Percentiles rank a stretch among this genome's conserved stretches.
Conservation (phyloP, 2,329 filamentous ascomycete genomes). For the Karstenula rhodostoma region DNA sequence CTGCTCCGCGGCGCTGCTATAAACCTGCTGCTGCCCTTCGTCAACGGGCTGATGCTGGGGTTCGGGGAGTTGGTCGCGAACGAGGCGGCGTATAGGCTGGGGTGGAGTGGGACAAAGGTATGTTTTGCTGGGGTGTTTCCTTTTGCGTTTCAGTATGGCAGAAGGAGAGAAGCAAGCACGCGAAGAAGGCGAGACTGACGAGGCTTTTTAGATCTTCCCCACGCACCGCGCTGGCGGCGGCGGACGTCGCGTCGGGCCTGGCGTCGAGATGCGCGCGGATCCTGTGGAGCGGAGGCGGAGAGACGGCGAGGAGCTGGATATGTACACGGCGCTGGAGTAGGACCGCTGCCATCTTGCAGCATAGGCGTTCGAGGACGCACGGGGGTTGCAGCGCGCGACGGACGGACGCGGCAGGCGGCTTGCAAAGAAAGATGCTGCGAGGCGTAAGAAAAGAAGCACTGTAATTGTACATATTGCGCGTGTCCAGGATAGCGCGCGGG, state of each 20-base stretch:
- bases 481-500: not conserved
- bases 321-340: conserved; percentile 74
- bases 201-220: conserved; percentile 62
- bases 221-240: conserved; percentile 57
- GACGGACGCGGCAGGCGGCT: too few species aligned
- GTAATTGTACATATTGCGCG: conserved; percentile 18
- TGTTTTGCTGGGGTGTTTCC: conserved; percentile 34
- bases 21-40: conserved; percentile 92
- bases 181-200: not conserved
- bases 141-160: not conserved
- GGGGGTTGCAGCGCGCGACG: too few species aligned
- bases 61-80: conserved; percentile 98
- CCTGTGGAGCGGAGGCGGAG: conserved; percentile 64
- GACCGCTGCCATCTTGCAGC: not conserved
- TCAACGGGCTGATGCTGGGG: conserved; percentile 98
- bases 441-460: not conserved
- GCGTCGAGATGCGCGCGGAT: conserved; percentile 79
- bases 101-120: conserved; percentile 95
- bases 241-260: conserved; percentile 76
- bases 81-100: conserved; percentile 89
- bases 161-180: not conserved
- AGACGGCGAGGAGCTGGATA: conserved; percentile 65
- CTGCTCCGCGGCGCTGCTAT: conserved; percentile 89
- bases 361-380: too few species aligned
- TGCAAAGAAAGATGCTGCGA: not conserved